A percentile compares a stretch with the other conserved stretches of the same genome.
Conservation (phyloP, 768 basidiomycete genomes). For the Termitomyces sp. region DNA sequence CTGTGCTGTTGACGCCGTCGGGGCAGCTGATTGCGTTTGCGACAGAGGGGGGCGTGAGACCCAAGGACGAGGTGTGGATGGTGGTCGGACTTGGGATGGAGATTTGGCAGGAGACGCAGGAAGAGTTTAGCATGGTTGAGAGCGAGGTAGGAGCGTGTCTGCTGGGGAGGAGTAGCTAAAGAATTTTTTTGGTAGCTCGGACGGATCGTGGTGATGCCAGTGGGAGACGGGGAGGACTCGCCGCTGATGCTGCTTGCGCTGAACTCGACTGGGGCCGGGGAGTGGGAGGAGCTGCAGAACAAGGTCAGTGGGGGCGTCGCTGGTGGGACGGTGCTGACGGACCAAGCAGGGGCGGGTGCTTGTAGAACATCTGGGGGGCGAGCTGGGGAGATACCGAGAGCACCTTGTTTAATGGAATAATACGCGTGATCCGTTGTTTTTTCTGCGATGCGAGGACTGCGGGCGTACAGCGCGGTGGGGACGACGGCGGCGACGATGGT, state of each 20-base stretch:
- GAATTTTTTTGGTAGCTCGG: slow-evolving; percentile 46
- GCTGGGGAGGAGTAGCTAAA: background rate
- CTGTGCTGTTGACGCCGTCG: slow-evolving; percentile 64
- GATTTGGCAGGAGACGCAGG: slow-evolving; percentile 73
- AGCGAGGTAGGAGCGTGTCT: slow-evolving; percentile 49
- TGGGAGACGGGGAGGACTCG: slow-evolving; percentile 38
- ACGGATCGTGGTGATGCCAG: slow-evolving; percentile 61
- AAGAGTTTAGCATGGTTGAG: slow-evolving; percentile 68
- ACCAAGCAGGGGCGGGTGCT: slow-evolving; percentile 34
- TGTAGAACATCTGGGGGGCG: slow-evolving; percentile 38
- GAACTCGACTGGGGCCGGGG: slow-evolving; percentile 52
- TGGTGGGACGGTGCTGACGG: slow-evolving; percentile 5
- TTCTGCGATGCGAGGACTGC: slow-evolving; percentile 11
- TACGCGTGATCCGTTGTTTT: background rate
- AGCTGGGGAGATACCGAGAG: slow-evolving; percentile 38
- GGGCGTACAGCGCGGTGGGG: slow-evolving; percentile 32
- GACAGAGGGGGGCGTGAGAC: slow-evolving; percentile 37
- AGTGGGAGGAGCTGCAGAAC: slow-evolving; percentile 61
- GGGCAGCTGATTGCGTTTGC: slow-evolving; percentile 71
- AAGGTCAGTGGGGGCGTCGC: slow-evolving; percentile 50
- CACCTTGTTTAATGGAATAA: slow-evolving; percentile 18
- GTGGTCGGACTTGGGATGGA: slow-evolving; percentile 69
- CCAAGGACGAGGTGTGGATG: slow-evolving; percentile 73
- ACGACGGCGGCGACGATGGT: slow-evolving; percentile 44
- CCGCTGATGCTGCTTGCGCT: slow-evolving; percentile 70